phyloP scores from a whole-genome alignment of 2,329 filamentous ascomycete species.

The Aschersonia sp. region DNA sequence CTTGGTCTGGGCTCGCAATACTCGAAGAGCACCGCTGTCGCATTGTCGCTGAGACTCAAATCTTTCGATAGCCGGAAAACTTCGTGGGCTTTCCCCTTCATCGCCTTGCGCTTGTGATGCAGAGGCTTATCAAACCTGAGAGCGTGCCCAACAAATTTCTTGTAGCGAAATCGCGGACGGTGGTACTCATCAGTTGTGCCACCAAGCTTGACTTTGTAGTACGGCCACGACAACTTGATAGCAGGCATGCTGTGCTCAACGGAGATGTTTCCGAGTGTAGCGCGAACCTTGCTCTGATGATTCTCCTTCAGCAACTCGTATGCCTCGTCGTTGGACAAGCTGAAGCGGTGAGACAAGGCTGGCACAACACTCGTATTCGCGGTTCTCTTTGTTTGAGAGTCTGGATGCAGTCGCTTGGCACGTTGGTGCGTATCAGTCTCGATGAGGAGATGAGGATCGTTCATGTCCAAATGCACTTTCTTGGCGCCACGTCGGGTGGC shows the following conservation, averaged over 20 bases:
- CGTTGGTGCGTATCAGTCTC: conserved; percentile 57
- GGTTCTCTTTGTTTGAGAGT: conserved; percentile 49
- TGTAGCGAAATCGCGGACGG: conserved; percentile 63
- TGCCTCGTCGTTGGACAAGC: conserved; percentile 89
- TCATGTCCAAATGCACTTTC: conserved; percentile 70
- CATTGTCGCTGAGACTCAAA: conserved; percentile 78
- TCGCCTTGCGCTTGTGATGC: conserved; percentile 65
- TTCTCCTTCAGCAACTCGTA: conserved; percentile 96
- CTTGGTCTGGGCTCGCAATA: conserved; percentile 91
- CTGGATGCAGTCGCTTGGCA: conserved; percentile 41
- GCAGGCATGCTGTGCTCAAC: conserved; percentile 92
- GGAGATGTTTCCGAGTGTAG: conserved; percentile 79
- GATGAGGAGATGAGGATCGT: conserved; percentile 75
- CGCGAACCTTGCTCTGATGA: conserved; percentile 88
- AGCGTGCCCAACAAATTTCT: conserved; percentile 48
- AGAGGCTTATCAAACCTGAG: conserved; percentile 61
- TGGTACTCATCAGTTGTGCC: conserved; percentile 71
- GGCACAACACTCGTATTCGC: conserved; percentile 56
- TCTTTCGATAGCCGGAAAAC: conserved; percentile 71
- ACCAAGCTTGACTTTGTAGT: conserved; percentile 78
- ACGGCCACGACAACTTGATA: conserved; percentile 82
- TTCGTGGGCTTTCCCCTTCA: conserved; percentile 66
- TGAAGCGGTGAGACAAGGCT: conserved; percentile 71
- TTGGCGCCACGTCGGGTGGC: conserved; percentile 61
- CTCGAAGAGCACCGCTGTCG: conserved; percentile 75